Evolutionary conservation across 2,329 filamentous ascomycete species (phyloP).

Genomic region (Tolypocladium inflatum): DNA sequence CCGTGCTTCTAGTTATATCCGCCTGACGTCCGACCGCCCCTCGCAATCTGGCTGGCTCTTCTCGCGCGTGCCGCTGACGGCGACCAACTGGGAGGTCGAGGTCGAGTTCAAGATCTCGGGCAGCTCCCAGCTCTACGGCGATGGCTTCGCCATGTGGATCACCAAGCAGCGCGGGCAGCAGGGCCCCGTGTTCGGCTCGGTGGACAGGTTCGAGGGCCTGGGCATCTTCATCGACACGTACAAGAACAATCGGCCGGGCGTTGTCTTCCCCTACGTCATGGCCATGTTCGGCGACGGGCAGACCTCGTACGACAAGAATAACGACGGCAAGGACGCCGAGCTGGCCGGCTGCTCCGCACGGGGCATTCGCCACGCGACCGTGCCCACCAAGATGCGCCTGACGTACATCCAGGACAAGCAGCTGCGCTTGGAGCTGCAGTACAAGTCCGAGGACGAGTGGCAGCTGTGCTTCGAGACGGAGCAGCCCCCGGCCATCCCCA

Average conservation of each 20-base stretch:
- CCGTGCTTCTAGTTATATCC: constrained; percentile 64
- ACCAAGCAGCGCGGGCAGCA: constrained; percentile 79
- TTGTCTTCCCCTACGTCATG: constrained; percentile 97
- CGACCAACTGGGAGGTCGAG: constrained; percentile 98
- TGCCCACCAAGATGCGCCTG: constrained; percentile 77
- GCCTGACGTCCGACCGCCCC: constrained; percentile 80
- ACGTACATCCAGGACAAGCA: constrained; percentile 97
- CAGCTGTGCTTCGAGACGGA: constrained; percentile 74
- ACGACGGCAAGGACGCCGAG: constrained; percentile 89
- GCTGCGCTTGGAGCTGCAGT: constrained; percentile 84
- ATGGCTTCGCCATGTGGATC: constrained; percentile 97
- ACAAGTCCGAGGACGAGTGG: constrained; percentile 86
- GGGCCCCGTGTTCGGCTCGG: constrained; percentile 80
- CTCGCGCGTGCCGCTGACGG: constrained; percentile 86
- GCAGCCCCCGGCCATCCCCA: constrained; percentile 66
- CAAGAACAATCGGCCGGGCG: constrained; percentile 96
- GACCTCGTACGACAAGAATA: constrained; percentile 82
- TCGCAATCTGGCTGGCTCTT: constrained; percentile 92
- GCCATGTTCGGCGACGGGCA: constrained; percentile 93
- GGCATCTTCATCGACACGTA: constrained; percentile 97
- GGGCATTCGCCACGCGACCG: constrained; percentile 69
- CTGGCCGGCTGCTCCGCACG: constrained; percentile 91
- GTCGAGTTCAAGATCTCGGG: constrained; percentile 93
- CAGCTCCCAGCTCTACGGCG: constrained; percentile 81
- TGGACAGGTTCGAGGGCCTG: constrained; percentile 85